phyloP scores from a whole-genome alignment of 345 rosid species.

The Salix brachista region DNA sequence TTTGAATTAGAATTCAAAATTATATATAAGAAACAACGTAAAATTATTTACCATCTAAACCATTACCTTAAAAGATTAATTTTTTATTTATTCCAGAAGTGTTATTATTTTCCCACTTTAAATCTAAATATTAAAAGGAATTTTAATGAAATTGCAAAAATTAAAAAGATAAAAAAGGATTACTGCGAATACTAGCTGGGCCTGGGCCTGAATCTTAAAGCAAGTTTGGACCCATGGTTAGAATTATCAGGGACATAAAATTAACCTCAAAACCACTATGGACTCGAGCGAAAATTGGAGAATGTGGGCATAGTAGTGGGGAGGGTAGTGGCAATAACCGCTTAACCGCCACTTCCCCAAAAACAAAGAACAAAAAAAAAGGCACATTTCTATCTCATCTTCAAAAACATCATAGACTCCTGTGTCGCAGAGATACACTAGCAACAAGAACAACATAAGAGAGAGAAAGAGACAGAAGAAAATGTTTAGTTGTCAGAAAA shows the following conservation, averaged over 20 bases:
- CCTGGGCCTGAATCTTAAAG: not conserved
- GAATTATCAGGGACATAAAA: not conserved
- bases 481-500: not conserved
- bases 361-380: not conserved
- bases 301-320: slow-evolving; percentile 17
- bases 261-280: not conserved
- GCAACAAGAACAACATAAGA: not conserved
- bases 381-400: not conserved
- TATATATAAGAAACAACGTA: not conserved
- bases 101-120: not conserved
- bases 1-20: not conserved
- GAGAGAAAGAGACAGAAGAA: not conserved
- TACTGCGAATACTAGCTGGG: too few species aligned
- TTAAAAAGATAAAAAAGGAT: not conserved
- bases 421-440: not conserved
- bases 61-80: not conserved
- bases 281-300: slow-evolving; percentile 6
- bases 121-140: not conserved
- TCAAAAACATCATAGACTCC: not conserved
- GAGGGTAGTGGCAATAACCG: slow-evolving; percentile 25
- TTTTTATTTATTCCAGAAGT: not conserved
- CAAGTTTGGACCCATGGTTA: not conserved
- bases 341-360: slow-evolving; percentile 11
- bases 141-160: not conserved
- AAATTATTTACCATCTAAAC: not conserved